Conservation (phyloP, 805 yeast genomes). For the Wickerhamomyces bisporus region DNA sequence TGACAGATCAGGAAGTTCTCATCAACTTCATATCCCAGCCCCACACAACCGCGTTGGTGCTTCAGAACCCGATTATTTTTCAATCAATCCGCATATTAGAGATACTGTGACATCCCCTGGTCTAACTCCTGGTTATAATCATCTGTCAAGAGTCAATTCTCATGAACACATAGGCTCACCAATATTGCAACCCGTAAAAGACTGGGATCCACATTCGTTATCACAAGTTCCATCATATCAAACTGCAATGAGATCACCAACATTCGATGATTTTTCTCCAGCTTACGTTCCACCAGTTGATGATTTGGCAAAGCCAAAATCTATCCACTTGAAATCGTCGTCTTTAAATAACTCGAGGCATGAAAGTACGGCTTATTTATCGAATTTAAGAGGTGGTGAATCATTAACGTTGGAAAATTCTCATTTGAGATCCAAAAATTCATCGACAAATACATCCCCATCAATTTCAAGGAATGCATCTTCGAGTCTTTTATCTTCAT, state of each 20-base stretch:
- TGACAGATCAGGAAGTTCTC: conserved; percentile 2
- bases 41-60: conserved; percentile 10
- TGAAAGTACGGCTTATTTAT: conserved; percentile 21
- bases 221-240: conserved; percentile 81
- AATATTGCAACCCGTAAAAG: conserved; percentile 15
- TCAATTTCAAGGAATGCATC: conserved; percentile 18
- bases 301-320: conserved; percentile 19
- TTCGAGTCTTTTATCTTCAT: conserved; percentile 1
- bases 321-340: conserved; percentile 23
- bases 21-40: background rate
- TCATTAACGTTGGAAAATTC: background rate
- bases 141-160: conserved; percentile 57
- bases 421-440: conserved; percentile 4
- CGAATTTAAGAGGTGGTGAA: conserved; percentile 18
- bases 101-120: conserved; percentile 32
- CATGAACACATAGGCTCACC: conserved; percentile 25
- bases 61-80: conserved; percentile 32
- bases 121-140: conserved; percentile 48
- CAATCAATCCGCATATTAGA: conserved; percentile 11
- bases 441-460: conserved; percentile 17
- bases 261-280: conserved; percentile 60
- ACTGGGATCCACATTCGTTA: conserved; percentile 40
- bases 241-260: conserved; percentile 62
- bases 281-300: conserved; percentile 39
- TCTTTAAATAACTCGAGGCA: conserved; percentile 23